Evolutionary conservation across 2,329 filamentous ascomycete species (phyloP), one percentile per base, ranked within the genome.

Genomic region (Apiospora hydei): DNA sequence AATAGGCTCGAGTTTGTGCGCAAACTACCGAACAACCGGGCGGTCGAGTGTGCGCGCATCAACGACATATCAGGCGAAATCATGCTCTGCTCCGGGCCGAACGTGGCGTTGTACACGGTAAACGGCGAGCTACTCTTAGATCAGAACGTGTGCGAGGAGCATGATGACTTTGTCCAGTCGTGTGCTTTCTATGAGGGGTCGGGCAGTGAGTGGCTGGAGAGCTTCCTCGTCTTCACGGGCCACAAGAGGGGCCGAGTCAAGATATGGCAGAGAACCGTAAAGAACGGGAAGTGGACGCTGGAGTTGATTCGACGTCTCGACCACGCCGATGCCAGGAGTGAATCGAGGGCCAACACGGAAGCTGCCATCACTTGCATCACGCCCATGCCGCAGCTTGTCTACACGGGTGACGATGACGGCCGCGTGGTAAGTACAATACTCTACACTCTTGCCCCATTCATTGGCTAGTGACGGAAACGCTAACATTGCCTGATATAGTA

Each of bases 171-270:
- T 46, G 91, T 98, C 2, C 87, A 94, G 68, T 91, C 92, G 0
- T 96, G 95, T 75, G 94, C 95, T 3, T 98, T 98, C 81, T 98
- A 98, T 82, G 95, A 98, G 81, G 96, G 96, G 0, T 89, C 91
- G 0, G 93, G 92, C 2, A 96, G 95, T 77, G 96, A 98, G 82
- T 98, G 95, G 94, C 86, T 98, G 4, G 94, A 97, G 82, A 92
- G 92, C 71, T 92, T 92, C 73, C 86, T 99, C 61, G 85, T 98
- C 49, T 95, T 99, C 75, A 98, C 96, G 0, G 96, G 96, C 0
- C 96, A 98, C 80, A 88, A 90, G 74, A 87, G 91, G 69, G 96
- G 96, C 0, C 88, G 95, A 18, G 95, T 97, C 46, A 97, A 97
- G 77, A 90, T 93, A 26, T 93, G 92, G 90, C 85, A 86, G 69